Conservation (phyloP, 1,284 basidiomycete genomes). For the Volvariella surrecta region DNA sequence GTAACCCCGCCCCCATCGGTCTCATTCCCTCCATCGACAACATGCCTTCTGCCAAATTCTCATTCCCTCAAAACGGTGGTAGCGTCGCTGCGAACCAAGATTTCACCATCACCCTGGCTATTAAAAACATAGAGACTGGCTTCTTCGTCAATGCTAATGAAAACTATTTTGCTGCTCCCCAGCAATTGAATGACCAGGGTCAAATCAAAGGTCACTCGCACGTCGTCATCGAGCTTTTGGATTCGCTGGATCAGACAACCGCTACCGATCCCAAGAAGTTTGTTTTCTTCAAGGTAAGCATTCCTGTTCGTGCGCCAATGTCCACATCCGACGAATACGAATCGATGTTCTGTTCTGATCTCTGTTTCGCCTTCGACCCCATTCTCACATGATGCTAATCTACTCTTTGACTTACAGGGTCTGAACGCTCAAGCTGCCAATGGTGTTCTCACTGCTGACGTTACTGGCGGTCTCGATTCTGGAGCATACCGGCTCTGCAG, state of each 20-base stretch:
- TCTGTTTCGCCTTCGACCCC: too few relatives aligned
- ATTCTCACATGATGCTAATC: too few relatives aligned
- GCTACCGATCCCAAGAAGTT: conserved; percentile 47
- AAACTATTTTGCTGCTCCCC: conserved; percentile 63
- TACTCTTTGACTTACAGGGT: conserved; percentile 23
- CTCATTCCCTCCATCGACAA: conserved; percentile 44
- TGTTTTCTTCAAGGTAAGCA: conserved; percentile 56
- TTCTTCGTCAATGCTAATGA: conserved; percentile 52
- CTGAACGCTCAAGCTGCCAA: conserved; percentile 39
- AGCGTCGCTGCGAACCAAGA: conserved; percentile 39
- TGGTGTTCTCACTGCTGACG: conserved; percentile 42
- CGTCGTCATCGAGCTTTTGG: conserved; percentile 50
- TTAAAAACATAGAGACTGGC: conserved; percentile 50
- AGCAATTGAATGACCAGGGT: conserved; percentile 46
- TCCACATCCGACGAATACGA: too few relatives aligned
- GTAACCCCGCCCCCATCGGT: conserved; percentile 59
- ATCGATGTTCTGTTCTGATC: too few relatives aligned
- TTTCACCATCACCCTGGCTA: conserved; percentile 52
- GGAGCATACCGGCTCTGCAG: conserved; percentile 54
- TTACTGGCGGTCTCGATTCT: conserved; percentile 47
- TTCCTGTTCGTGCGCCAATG: too few relatives aligned
- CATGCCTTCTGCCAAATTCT: conserved; percentile 55
- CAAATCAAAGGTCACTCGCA: conserved; percentile 55
- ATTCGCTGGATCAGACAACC: conserved; percentile 37
- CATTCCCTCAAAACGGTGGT: conserved; percentile 43